A percentile compares a stretch with the other conserved stretches of the same genome.
phyloP scores from a whole-genome alignment of 2,329 filamentous ascomycete genomes.

The Paramyrothecium sp. region DNA sequence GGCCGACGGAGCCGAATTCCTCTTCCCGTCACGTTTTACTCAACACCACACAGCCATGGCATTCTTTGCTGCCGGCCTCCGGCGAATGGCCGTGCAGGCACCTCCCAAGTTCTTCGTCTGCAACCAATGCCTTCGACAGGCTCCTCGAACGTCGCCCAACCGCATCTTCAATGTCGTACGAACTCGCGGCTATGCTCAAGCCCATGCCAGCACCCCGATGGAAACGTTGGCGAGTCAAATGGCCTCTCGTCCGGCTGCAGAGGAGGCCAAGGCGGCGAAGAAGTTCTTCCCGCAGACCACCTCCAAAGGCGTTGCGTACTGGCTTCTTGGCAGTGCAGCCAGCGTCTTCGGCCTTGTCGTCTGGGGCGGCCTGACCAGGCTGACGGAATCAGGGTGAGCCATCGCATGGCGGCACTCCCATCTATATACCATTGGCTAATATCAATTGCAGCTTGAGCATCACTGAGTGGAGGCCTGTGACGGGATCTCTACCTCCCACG shows the following conservation, averaged over 20 bases:
- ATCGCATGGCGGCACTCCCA: neutral
- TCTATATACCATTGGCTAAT: neutral
- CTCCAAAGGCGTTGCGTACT: conserved; percentile 80
- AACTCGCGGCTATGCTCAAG: conserved; percentile 35
- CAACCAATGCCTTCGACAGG: conserved; percentile 46
- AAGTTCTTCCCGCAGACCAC: conserved; percentile 59
- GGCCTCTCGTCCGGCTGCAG: conserved; percentile 22
- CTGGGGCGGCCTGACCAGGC: conserved; percentile 86
- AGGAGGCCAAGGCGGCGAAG: conserved; percentile 23
- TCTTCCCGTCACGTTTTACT: neutral
- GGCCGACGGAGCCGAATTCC: conserved; percentile 7
- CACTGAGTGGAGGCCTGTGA: conserved; percentile 97
- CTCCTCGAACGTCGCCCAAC: conserved; percentile 29
- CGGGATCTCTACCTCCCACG: conserved; percentile 83
- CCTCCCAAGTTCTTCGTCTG: conserved; percentile 41
- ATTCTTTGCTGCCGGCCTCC: conserved; percentile 38
- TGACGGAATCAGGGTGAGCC: conserved; percentile 90
- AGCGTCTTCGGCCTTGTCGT: conserved; percentile 97
- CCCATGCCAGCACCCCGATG: conserved; percentile 25
- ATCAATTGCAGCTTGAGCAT: conserved; percentile 72
- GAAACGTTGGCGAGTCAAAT: conserved; percentile 4
- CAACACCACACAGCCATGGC: conserved; percentile 32
- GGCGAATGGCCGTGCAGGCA: conserved; percentile 36
- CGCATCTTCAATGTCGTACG: conserved; percentile 38
- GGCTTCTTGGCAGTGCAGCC: conserved; percentile 85